Base-by-base conservation (phyloP, 306 rosid genomes). In the Purshia tridentata region DNA sequence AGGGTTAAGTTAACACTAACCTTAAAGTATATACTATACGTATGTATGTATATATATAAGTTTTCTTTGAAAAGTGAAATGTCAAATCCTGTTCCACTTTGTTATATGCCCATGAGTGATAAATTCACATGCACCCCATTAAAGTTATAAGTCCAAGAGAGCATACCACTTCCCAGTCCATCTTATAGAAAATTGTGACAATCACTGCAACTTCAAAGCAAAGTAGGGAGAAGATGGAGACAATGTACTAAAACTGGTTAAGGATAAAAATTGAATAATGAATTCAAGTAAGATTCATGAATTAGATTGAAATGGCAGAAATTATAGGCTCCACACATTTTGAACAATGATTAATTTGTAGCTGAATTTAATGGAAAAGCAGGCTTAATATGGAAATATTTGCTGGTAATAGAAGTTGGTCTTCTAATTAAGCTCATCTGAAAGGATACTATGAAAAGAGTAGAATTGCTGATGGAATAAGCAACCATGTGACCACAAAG, bases 361-460 rank as follows among this genome's bases (percentile, higher is more conserved):
- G 67, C 15, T 61, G 40, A 6, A 22, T 22, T 9, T 9, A n/a
- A 15, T 7, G 42, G 8, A 39, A 14, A 8, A 61, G 6, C 18
- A 37, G 15, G n/a, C 15, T 61, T 39, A 29, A 29, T 23, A 61
- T 8, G 8, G 22, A 6, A 10, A 19, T 20, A 23, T 4, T 64
- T 2, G 44, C 2, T 5, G 49, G 42, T 0, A 8, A 19, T 11
- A 55, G 23, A 22, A 57, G 23, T 3, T 6, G n/a, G 6, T 23
- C 7, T 23, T 55, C 29, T 18, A n/a, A n/a, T n/a, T n/a, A 60
- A 56, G 16, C 16, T 19, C 8, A 23, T 39, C 15, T 70, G 53
- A 76, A 62, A 87, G 87, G 89, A 87, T 87, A 84, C 91, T 2
- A 70, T 62, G 76, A 60, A 77, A 48, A 87, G 74, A 56, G 50